Evolutionary conservation across 208 protist genomes (phyloP).

Genomic region (Endotrypanum monterogeii): DNA sequence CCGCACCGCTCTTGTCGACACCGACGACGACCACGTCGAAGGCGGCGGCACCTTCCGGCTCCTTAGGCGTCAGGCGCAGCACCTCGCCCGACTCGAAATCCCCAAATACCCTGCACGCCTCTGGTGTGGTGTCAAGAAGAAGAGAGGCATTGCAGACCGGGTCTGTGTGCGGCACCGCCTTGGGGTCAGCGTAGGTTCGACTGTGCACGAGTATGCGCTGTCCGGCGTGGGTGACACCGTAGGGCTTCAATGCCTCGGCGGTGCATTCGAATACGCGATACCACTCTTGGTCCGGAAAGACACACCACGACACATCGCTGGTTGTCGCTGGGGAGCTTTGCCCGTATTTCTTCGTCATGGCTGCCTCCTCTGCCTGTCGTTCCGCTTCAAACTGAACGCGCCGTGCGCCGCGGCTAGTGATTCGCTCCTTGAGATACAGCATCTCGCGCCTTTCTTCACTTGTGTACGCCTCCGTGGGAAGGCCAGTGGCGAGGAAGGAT

Average conservation of each 20-base stretch:
- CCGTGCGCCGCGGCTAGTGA: conserved; percentile 47
- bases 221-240: conserved; percentile 56
- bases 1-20: conserved; percentile 57
- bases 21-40: conserved; percentile 72
- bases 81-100: conserved; percentile 71
- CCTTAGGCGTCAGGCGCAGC: conserved; percentile 35
- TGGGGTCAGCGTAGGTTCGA: conserved; percentile 41
- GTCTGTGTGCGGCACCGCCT: conserved; percentile 63
- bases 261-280: conserved; percentile 78
- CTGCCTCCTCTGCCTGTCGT: conserved; percentile 36
- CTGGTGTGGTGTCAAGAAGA: conserved; percentile 60
- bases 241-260: conserved; percentile 46
- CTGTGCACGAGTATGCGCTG: conserved; percentile 46
- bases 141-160: conserved; percentile 29
- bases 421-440: conserved; percentile 53
- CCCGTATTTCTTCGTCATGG: conserved; percentile 25
- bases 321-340: not conserved
- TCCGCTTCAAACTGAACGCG: conserved; percentile 56
- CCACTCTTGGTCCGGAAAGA: conserved; percentile 78
- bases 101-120: conserved; percentile 64
- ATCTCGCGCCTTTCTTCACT: conserved; percentile 77
- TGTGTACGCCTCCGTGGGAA: conserved; percentile 81
- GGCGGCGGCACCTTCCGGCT: conserved; percentile 14
- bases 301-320: conserved; percentile 12
- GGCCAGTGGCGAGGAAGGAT: conserved; percentile 76